Base-by-base conservation (phyloP, 2,329 filamentous ascomycete species). In the Coniochaeta sp. region DNA sequence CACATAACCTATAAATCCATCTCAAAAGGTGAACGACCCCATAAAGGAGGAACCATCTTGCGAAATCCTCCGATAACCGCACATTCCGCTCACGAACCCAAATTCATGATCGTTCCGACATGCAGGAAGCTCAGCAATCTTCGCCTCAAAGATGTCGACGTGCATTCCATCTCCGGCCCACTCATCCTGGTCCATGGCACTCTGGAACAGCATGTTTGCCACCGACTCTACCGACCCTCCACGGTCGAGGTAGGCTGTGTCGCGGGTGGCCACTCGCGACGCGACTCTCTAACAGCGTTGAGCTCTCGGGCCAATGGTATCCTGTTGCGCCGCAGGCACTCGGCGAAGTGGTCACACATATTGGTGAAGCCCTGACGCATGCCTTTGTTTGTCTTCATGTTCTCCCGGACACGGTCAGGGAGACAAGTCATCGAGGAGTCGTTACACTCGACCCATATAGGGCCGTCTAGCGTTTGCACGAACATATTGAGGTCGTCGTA, bases 61-160 rank as follows among this genome's bases (percentile, higher is more conserved):
- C 44, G n/a, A 3, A 14, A 50, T 24, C 44, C 44, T 50, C 30
- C 30, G 30, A 40, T 55, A 61, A 8, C 59, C 59, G 14, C 57
- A 61, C 56, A 55, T 59, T 1, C 55, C 55, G 26, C 67, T 68
- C 57, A 71, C 69, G 60, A 70, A 70, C 28, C 66, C 68, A 66
- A 72, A 74, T 62, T 75, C 72, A 62, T 68, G 63, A 61, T 74
- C 71, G 60, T 75, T 74, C 60, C 72, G 67, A 64, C 72, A 75
- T 57, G 63, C 62, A 42, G 68, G 66, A 54, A 73, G 57, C 19
- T 52, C 58, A 26, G 64, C 61, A 57, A 68, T 62, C 47, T 69
- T 40, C 5, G 58, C 36, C 2, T 17, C 28, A 16, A 36, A 55
- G 28, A 28, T 12, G 17, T 72, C 65, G 60, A 19, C 4, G 19